Evolutionary conservation across 2,329 filamentous ascomycete species (phyloP).

Genomic region (Calonectria honghensis): DNA sequence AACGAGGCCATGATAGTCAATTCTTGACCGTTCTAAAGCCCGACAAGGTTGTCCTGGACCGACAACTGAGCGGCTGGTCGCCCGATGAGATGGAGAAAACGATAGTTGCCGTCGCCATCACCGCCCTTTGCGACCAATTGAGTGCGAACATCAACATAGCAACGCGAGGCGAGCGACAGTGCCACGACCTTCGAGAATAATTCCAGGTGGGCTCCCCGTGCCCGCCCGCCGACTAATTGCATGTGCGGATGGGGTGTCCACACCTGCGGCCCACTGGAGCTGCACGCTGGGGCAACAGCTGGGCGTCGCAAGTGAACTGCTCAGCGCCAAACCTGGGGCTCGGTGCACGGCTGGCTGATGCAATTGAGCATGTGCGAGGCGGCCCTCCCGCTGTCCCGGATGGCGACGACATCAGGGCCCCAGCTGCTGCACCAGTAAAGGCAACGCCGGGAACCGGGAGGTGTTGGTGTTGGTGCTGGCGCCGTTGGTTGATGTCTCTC

Average conservation of each 20-base stretch:
- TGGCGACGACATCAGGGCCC: slow-evolving; percentile 3
- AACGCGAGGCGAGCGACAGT: slow-evolving; percentile 39
- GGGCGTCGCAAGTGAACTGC: slow-evolving; percentile 28
- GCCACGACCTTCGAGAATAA: slow-evolving; percentile 53
- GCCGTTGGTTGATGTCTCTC: slow-evolving; percentile 31
- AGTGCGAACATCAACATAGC: slow-evolving; percentile 20
- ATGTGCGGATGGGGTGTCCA: slow-evolving; percentile 36
- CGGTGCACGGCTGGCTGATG: slow-evolving; percentile 20
- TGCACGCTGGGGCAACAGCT: slow-evolving; percentile 31
- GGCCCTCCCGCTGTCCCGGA: slow-evolving; percentile 11
- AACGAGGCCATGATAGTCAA: slow-evolving; percentile 34
- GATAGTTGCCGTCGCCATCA: slow-evolving; percentile 47
- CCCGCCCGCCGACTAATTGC: slow-evolving; percentile 41
- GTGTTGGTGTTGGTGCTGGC: slow-evolving; percentile 29
- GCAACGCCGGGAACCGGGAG: slow-evolving; percentile 25
- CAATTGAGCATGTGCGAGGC: slow-evolving; percentile 24
- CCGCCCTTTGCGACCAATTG: slow-evolving; percentile 43
- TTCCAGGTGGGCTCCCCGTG: slow-evolving; percentile 49
- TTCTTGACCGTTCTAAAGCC: slow-evolving; percentile 47
- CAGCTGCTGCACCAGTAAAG: slow-evolving; percentile 1
- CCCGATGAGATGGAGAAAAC: slow-evolving; percentile 43
- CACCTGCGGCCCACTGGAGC: slow-evolving; percentile 36
- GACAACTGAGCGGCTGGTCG: slow-evolving; percentile 45
- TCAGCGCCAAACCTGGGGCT: slow-evolving; percentile 26
- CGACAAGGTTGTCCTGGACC: slow-evolving; percentile 49